phyloP scores from a whole-genome alignment of 129 eudicot genomes.

The Heracleum sosnowskyi region DNA sequence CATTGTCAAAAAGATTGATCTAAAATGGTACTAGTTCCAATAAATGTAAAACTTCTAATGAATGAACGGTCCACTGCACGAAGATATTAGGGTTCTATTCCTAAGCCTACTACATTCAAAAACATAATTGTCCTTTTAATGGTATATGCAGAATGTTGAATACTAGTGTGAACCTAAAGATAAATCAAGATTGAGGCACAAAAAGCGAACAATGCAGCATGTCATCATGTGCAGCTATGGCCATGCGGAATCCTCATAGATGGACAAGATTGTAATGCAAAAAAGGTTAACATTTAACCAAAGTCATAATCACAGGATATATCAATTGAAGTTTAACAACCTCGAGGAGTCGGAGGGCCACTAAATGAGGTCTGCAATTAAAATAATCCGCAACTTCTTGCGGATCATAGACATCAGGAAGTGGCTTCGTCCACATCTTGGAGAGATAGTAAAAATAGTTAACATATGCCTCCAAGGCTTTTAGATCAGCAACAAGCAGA shows the following conservation, averaged over 20 bases:
- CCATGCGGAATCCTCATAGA: background rate
- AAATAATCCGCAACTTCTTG: slow-evolving; percentile 63
- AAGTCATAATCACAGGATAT: slow-evolving; percentile 13
- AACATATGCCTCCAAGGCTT: slow-evolving; percentile 76
- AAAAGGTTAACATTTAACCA: background rate
- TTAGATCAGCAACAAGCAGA: slow-evolving; percentile 76
- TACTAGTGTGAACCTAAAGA: background rate
- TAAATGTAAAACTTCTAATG: background rate
- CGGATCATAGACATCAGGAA: slow-evolving; percentile 83
- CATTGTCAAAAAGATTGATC: background rate
- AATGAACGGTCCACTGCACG: background rate
- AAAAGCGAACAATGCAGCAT: background rate
- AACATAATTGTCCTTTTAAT: background rate
- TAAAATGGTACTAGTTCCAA: background rate
- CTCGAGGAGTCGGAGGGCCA: slow-evolving; percentile 84
- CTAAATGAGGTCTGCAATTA: slow-evolving; percentile 88
- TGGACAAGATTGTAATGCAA: slow-evolving; percentile 3
- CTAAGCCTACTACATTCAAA: background rate
- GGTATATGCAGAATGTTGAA: background rate
- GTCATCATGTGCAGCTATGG: background rate
- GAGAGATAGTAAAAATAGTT: slow-evolving; percentile 55
- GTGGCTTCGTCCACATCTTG: slow-evolving; percentile 86
- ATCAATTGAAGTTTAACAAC: slow-evolving; percentile 27
- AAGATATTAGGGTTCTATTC: background rate
- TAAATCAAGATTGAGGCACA: background rate